A percentile compares a stretch with the other conserved stretches of the same genome.
Evolutionary conservation across 2,329 filamentous ascomycete genomes (phyloP).

Genomic region (Lachnellula hyalina): DNA sequence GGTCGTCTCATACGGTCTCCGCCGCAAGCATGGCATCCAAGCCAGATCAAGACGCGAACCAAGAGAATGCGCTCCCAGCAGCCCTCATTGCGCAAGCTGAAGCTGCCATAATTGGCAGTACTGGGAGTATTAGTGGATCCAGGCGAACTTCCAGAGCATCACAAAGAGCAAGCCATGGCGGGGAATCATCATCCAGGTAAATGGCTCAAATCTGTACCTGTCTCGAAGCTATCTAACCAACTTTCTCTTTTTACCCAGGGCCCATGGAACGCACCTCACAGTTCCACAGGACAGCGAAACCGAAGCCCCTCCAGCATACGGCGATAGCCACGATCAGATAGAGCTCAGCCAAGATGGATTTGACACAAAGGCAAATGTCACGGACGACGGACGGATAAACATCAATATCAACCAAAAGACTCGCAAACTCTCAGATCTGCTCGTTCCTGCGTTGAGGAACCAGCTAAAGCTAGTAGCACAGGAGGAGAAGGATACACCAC

Average conservation of each 20-base stretch:
- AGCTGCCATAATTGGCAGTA: constrained; percentile 28
- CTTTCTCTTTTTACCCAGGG: constrained; percentile 5
- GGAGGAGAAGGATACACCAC: constrained; percentile 45
- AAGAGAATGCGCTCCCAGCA: constrained; percentile 17
- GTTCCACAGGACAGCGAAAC: constrained; percentile 16
- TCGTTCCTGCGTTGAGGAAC: constrained; percentile 59
- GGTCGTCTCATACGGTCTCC: neutral
- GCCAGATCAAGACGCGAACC: neutral
- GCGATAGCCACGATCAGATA: constrained; percentile 49
- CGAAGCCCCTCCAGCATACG: constrained; percentile 50
- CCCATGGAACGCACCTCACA: constrained; percentile 10
- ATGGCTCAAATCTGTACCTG: neutral
- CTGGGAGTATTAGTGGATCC: constrained; percentile 9
- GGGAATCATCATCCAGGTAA: constrained; percentile 3
- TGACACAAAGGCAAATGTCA: constrained; percentile 55
- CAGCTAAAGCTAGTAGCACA: constrained; percentile 39
- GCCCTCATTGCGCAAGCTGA: constrained; percentile 29
- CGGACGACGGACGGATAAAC: constrained; percentile 71
- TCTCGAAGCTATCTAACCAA: neutral
- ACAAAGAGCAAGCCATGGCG: constrained; percentile 1
- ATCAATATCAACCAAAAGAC: constrained; percentile 74
- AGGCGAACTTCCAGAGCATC: constrained; percentile 4
- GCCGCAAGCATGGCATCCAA: constrained; percentile 3
- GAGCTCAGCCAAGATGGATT: constrained; percentile 59
- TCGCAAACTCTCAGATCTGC: constrained; percentile 58